Evolutionary conservation across 108 stramenopile species (phyloP), one percentile per base, ranked within the genome.

Genomic region (Skeletonema tropicum): DNA sequence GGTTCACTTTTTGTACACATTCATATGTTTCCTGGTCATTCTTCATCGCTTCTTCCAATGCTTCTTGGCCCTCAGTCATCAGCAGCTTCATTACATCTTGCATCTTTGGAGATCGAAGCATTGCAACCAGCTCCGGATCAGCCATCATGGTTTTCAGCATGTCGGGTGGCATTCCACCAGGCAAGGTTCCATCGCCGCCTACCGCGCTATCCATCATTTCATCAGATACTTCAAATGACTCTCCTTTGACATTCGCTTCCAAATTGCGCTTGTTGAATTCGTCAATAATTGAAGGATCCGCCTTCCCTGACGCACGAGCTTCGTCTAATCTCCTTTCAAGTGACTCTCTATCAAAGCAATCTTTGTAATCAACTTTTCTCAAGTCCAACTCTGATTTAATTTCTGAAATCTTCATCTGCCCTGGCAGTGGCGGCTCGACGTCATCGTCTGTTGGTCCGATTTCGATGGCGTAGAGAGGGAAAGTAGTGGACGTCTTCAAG

Each of bases 281-380:
- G 19, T 86, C 82, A n/a, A 89, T 48, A 41, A 89, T 81, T 12
- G 60, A 45, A 23, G 88, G 88, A 58, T 87, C 76, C 3, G 86
- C 88, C 57, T 76, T 85, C 35, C 88, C 88, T 2, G 58, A 70
- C 8, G 68, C 55, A 21, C 87, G 76, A 25, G 86, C 87, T 60
- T 84, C 72, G 10, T n/a, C n/a, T n/a, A n/a, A n/a, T n/a, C n/a
- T n/a, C n/a, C n/a, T n/a, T n/a, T n/a, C n/a, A n/a, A n/a, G 63
- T 3, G 85, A 84, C 77, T 89, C 90, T 77, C 87, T 78, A 67
- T 91, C 90, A 65, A 89, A 91, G 57, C 90, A 91, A 77, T 91
- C 88, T 6, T 52, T 41, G 62, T 80, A 89, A 45, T 81, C 67
- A 33, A 91, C 74, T 0, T 58, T 65, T 41, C 84, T 70, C 52